Conservation (phyloP, 2,329 filamentous ascomycete genomes). For the Beauveria sp. region DNA sequence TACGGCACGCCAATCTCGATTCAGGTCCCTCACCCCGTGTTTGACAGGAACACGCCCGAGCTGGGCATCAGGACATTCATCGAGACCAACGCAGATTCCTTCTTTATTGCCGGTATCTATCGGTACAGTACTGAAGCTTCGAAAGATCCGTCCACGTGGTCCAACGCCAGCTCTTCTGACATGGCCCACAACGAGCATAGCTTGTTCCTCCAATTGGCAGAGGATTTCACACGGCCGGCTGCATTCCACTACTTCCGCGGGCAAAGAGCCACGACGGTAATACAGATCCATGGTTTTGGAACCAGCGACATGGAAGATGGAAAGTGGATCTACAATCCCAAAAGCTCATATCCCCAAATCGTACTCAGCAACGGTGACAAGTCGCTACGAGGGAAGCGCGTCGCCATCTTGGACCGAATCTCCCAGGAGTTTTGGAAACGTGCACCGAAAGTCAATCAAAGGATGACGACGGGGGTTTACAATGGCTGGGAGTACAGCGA, state of each 20-base stretch:
- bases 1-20: conserved; percentile 4
- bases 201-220: conserved; percentile 3
- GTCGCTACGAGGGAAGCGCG: neutral
- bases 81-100: conserved; percentile 5
- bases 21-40: conserved; percentile 4
- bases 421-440: conserved; percentile 6
- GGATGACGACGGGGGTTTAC: conserved; percentile 5
- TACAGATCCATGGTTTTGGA: conserved; percentile 5
- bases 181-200: conserved; percentile 7
- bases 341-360: conserved; percentile 4
- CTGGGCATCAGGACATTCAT: conserved; percentile 1
- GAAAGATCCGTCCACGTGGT: neutral
- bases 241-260: neutral
- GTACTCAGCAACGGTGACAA: conserved; percentile 4
- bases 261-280: neutral
- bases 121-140: neutral
- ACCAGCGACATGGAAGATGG: conserved; percentile 6
- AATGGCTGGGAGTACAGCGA: conserved; percentile 6
- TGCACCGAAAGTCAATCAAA: neutral
- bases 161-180: conserved; percentile 1
- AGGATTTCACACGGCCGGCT: conserved; percentile 1
- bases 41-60: conserved; percentile 5
- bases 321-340: conserved; percentile 1
- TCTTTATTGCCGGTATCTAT: conserved; percentile 4
- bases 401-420: neutral